Conservation (phyloP, 495 filamentous ascomycete genomes). For the Hypomontagnella monticulosa region DNA sequence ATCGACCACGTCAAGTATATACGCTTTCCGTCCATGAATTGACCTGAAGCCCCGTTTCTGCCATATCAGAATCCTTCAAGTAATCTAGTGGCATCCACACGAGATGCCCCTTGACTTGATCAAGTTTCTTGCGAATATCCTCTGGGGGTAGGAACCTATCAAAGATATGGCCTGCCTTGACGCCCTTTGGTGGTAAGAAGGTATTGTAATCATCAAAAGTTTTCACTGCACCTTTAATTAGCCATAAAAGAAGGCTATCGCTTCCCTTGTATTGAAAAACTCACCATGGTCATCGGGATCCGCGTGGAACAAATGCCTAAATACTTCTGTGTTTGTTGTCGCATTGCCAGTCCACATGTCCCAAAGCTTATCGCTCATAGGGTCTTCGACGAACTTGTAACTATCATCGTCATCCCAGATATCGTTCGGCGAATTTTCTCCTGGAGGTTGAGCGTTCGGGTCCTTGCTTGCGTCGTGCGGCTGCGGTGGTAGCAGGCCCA, state of each 20-base stretch:
- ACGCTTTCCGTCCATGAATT: constrained; percentile 62
- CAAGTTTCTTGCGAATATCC: constrained; percentile 78
- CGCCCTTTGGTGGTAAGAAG: constrained; percentile 73
- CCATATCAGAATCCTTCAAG: constrained; percentile 85
- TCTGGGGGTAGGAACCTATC: constrained; percentile 74
- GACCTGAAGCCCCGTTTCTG: constrained; percentile 76
- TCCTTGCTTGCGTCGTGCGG: constrained; percentile 73
- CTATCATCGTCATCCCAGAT: constrained; percentile 67
- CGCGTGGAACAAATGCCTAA: constrained; percentile 87
- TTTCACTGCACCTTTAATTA: constrained; percentile 63
- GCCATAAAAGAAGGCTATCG: background rate
- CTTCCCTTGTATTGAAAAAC: constrained; percentile 10
- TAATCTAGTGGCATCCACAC: constrained; percentile 97
- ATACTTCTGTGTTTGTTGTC: constrained; percentile 82
- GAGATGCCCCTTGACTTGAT: constrained; percentile 84
- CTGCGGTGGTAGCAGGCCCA: constrained; percentile 83
- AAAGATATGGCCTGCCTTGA: constrained; percentile 85
- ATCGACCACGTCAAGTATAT: constrained; percentile 48
- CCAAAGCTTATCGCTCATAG: constrained; percentile 83
- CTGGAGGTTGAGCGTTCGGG: constrained; percentile 83
- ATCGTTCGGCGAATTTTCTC: constrained; percentile 73
- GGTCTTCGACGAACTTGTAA: constrained; percentile 83
- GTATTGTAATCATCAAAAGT: constrained; percentile 88
- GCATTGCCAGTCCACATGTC: constrained; percentile 81
- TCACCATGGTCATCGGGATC: constrained; percentile 88